Evolutionary conservation across 2,329 filamentous ascomycete genomes (phyloP), one percentile per base, ranked within the genome.

Genomic region (Leptodontidium sp.): DNA sequence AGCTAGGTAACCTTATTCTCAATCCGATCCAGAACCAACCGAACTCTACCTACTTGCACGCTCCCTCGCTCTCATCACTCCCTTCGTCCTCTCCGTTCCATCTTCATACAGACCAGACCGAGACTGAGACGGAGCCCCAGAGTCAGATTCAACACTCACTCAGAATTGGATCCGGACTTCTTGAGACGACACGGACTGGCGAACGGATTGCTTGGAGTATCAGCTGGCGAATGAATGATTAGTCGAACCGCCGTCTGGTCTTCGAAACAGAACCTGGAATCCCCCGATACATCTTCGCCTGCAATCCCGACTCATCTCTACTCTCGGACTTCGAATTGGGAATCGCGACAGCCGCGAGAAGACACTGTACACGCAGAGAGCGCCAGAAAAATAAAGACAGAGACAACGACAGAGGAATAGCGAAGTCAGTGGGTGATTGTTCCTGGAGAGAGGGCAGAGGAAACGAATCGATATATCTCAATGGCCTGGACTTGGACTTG

Each of bases 401-500:
- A 29, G 50, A 32, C 6, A 35, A n/a, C 12, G 24, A 14, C 1
- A 29, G 21, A 47, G 35, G 61, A 40, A 40, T n/a, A 24, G 49
- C 21, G 21, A 52, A 29, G 50, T 59, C 26, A 17, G 38, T n/a
- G 12, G n/a, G 24, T 29, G 24, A 24, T 9, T 61, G 38, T 11
- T 40, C 38, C 49, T 47, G n/a, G 26, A 14, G 49, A n/a, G 21
- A 26, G 26, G 9, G 7, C 24, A 24, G 59, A 38, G 2, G n/a
- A 40, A 40, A 40, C 47, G 47, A 50, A 50, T 4, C 9, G 47
- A 38, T n/a, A 65, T 40, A 26, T 40, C 53, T 66, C 64, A 49
- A 70, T 68, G 70, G 59, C 52, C 35, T 52, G 47, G 61, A 53
- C 14, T 45, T 40, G 61, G 32, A 45, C 57, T 53, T 70, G 69